These are phyloP conservation scores for Ascocoryne sarcoides DNA, from an alignment of 2,329 filamentous ascomycete species.

Conservation along the genomic window DNA sequence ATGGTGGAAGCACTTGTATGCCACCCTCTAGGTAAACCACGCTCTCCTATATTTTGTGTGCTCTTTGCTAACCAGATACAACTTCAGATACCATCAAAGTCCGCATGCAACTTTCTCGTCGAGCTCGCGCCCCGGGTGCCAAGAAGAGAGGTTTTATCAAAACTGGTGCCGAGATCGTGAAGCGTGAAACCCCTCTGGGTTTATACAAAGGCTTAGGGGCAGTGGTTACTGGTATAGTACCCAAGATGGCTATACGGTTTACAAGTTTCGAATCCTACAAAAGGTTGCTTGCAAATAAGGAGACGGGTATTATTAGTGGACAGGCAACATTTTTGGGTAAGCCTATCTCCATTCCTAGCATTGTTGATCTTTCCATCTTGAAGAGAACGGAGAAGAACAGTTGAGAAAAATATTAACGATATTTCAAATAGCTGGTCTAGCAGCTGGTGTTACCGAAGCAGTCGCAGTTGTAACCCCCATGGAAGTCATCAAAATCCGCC, in stretches of 20 bases:
- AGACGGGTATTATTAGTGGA: constrained; percentile 60
- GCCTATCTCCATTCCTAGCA: constrained; percentile 20
- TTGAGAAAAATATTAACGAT: too few relatives aligned
- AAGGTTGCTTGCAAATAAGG: constrained; percentile 61
- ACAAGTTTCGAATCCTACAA: constrained; percentile 97
- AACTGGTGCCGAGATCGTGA: constrained; percentile 80
- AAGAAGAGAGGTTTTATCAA: constrained; percentile 80
- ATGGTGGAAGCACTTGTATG: constrained; percentile 99
- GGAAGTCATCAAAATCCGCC: constrained; percentile 98
- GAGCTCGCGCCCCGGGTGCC: constrained; percentile 70
- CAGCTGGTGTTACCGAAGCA: constrained; percentile 91
- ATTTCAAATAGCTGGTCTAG: constrained; percentile 72
- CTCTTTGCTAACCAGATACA: too few relatives aligned
- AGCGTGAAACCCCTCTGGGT: constrained; percentile 81
- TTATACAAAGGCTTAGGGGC: constrained; percentile 98
- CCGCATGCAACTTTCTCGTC: constrained; percentile 92
- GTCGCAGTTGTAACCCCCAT: constrained; percentile 95
- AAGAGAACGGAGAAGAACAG: too few relatives aligned
- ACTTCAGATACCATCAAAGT: constrained; percentile 98
- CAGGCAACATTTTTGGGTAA: constrained; percentile 62
- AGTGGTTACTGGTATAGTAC: constrained; percentile 90
- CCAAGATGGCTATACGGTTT: constrained; percentile 99
- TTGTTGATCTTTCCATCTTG: neutral
- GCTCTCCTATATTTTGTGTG: neutral
- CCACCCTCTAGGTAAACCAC: constrained; percentile 68